These are phyloP conservation scores for Elongisporangium prolatum DNA, from an alignment of 352 stramenopile genomes.

Conservation along the genomic window DNA sequence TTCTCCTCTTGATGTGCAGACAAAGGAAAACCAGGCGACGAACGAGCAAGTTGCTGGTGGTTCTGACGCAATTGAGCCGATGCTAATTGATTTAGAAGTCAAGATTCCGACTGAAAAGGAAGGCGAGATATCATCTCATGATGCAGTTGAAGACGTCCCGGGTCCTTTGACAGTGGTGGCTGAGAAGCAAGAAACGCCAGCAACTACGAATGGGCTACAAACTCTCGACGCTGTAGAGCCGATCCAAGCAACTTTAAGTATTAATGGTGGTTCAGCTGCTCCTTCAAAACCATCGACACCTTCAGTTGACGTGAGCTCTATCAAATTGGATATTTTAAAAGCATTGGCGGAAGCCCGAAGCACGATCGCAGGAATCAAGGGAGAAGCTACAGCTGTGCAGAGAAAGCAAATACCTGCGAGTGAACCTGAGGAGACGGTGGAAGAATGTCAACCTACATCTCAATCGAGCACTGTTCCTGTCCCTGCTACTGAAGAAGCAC, in stretches of 20 bases:
- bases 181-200: constrained; percentile 5
- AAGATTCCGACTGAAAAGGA: background rate
- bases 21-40: background rate
- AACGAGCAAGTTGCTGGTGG: background rate
- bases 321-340: constrained; percentile 81
- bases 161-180: constrained; percentile 3
- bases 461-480: background rate
- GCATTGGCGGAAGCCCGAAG: constrained; percentile 67
- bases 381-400: constrained; percentile 7
- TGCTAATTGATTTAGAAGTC: background rate
- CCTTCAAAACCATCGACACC: constrained; percentile 5
- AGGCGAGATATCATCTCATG: too few relatives aligned
- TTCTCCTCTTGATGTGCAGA: background rate
- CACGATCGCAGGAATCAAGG: constrained; percentile 72
- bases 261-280: background rate
- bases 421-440: constrained; percentile 1
- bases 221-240: background rate
- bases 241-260: background rate
- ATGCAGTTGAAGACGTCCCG: constrained; percentile 8
- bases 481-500: constrained; percentile 1
- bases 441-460: background rate
- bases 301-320: constrained; percentile 57
- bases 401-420: constrained; percentile 3
- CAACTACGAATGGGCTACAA: background rate
- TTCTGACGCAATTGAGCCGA: background rate